Evolutionary conservation across 345 rosid species (phyloP), one percentile per base, ranked within the genome.

Genomic region (Cardamine chenopodiifolia): DNA sequence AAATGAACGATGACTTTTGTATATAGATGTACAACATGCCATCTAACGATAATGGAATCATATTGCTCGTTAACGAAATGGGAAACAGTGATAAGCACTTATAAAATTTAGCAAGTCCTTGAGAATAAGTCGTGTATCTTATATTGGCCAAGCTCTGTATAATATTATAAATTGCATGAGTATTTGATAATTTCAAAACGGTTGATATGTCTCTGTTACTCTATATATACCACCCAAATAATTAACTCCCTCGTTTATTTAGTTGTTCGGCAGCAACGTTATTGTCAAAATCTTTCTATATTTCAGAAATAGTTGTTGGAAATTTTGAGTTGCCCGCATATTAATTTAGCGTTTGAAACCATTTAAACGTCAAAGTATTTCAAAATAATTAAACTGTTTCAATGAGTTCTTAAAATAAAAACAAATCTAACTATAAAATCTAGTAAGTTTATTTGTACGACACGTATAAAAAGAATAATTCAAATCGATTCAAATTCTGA

Each of bases 41-140:
- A 74, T 67, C 61, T 57, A 57, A 47, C 64, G 25, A 15, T 1
- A 10, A 26, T 22, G 9, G 29, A 55, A 57, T 18, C 29, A 17
- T 54, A 31, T 40, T 44, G 22, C 62, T 52, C 57, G 62, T 31
- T 52, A 49, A 59, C 39, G 47, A 74, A 66, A 66, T 57, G 61
- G 12, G 67, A 37, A 74, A n/a, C 9, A 68, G 13, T 62, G 63
- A 59, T 29, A 68, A 28, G 73, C 73, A 60, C 79, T 75, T 49
- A 23, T 23, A 28, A 35, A 49, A 50, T 39, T 49, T 53, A 52
- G 15, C 53, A 37, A 67, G 5, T 44, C 63, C 25, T 56, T 40
- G 59, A 64, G 66, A 74, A 66, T 57, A 13, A 18, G 61, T 67
- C 68, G 58, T 49, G 20, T 35, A 58, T 37, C 68, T 48, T 66